These are phyloP conservation scores for Botrytis elliptica DNA, from an alignment of 2,329 filamentous ascomycete genomes.

Conservation along the genomic window DNA sequence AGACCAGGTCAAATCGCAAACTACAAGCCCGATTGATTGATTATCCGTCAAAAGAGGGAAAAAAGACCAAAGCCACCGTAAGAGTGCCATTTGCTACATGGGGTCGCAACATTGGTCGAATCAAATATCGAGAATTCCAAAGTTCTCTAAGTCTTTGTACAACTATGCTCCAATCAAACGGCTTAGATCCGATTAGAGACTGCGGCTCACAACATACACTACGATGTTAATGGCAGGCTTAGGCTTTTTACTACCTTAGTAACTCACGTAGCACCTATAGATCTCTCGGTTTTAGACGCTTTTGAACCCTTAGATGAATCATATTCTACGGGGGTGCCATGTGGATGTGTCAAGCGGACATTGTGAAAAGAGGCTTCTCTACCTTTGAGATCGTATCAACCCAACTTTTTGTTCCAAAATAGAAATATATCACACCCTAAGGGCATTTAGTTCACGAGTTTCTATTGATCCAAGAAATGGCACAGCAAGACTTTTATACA, in stretches of 20 bases:
- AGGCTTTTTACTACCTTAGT: neutral
- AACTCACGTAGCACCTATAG: neutral
- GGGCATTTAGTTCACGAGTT: neutral
- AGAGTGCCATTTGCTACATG: slow-evolving; percentile 5
- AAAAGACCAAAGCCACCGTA: slow-evolving; percentile 16
- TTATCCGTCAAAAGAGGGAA: neutral
- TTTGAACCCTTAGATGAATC: neutral
- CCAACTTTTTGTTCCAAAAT: slow-evolving; percentile 1
- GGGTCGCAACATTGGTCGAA: slow-evolving; percentile 4
- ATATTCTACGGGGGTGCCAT: slow-evolving; percentile 29
- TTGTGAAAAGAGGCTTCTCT: slow-evolving; percentile 4
- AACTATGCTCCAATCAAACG: slow-evolving; percentile 23
- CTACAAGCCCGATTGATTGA: neutral
- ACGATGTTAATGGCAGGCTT: slow-evolving; percentile 4
- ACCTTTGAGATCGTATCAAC: neutral
- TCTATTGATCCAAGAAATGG: neutral
- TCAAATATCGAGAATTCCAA: neutral
- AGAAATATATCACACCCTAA: neutral
- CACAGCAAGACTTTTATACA: neutral
- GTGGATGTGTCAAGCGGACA: slow-evolving; percentile 22
- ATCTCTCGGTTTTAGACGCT: slow-evolving; percentile 13
- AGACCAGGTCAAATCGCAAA: neutral
- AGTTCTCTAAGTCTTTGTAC: neutral
- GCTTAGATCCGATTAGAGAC: slow-evolving; percentile 33
- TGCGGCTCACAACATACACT: slow-evolving; percentile 34